Evolutionary conservation across 805 yeast genomes (phyloP).

Genomic region (Cyberlindnera misumaiensis): DNA sequence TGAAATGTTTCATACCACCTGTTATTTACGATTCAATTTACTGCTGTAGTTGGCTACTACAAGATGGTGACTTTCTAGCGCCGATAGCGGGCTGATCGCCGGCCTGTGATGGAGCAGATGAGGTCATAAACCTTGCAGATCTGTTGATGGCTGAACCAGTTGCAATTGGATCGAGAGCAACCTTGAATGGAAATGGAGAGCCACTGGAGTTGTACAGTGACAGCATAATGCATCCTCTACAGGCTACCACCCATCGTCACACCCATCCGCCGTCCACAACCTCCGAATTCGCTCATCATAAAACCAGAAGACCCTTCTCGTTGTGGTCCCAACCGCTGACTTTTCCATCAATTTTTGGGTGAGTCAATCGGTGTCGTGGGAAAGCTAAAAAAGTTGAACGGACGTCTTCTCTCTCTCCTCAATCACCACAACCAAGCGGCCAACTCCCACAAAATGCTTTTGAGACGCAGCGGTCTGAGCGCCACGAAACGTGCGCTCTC

Average conservation of each 20-base stretch:
- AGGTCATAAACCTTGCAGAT: background rate
- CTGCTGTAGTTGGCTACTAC: background rate
- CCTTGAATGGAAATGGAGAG: too few relatives aligned
- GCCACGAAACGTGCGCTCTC: conserved; percentile 21
- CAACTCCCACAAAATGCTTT: conserved; percentile 10
- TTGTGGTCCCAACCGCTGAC: background rate
- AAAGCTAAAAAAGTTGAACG: background rate
- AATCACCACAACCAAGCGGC: too few relatives aligned
- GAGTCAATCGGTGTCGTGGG: background rate
- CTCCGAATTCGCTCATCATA: too few relatives aligned
- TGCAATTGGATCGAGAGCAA: too few relatives aligned
- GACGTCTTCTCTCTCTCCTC: too few relatives aligned
- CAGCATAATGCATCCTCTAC: too few relatives aligned
- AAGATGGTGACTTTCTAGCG: background rate
- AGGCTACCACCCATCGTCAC: too few relatives aligned
- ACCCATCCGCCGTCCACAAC: too few relatives aligned
- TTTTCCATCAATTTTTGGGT: background rate
- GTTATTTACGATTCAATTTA: too few relatives aligned
- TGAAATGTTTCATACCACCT: conserved; percentile 6
- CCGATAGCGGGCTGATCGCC: background rate
- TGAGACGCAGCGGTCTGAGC: conserved; percentile 23
- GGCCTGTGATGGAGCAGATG: background rate
- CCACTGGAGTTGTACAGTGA: too few relatives aligned
- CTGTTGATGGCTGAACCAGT: too few relatives aligned
- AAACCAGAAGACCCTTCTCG: too few relatives aligned